Conservation (phyloP, 2,329 filamentous ascomycete genomes). For the Claviceps sp. region DNA sequence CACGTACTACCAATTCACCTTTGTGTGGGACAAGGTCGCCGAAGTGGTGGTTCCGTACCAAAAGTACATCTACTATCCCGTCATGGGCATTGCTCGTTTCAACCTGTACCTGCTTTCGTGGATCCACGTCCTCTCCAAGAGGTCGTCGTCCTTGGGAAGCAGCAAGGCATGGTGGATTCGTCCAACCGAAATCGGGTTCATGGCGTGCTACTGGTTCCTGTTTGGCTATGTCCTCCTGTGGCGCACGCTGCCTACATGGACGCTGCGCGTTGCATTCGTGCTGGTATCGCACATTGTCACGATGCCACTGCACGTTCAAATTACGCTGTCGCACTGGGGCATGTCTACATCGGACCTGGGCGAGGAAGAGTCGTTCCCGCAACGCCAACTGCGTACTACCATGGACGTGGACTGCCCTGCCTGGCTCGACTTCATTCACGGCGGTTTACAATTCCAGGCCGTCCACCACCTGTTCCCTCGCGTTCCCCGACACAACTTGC, state of each 20-base stretch:
- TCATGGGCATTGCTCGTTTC: conserved; percentile 56
- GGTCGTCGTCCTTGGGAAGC: conserved; percentile 40
- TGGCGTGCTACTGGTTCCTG: conserved; percentile 52
- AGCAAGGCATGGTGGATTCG: conserved; percentile 53
- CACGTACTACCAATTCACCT: conserved; percentile 52
- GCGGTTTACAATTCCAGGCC: conserved; percentile 59
- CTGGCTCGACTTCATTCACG: conserved; percentile 61
- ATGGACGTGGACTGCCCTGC: conserved; percentile 62
- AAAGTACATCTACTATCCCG: conserved; percentile 54
- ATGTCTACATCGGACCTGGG: conserved; percentile 56
- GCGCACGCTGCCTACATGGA: conserved; percentile 43
- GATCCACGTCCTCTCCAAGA: conserved; percentile 45
- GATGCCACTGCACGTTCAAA: conserved; percentile 57
- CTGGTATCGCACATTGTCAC: conserved; percentile 51
- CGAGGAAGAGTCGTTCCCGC: conserved; percentile 51
- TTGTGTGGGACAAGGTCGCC: conserved; percentile 48
- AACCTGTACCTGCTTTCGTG: conserved; percentile 58
- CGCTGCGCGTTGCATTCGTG: conserved; percentile 45
- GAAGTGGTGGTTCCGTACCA: conserved; percentile 48
- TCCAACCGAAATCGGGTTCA: conserved; percentile 49
- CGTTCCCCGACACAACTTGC: conserved; percentile 54
- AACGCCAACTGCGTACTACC: conserved; percentile 56
- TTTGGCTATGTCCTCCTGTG: conserved; percentile 55
- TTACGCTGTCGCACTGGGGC: conserved; percentile 59
- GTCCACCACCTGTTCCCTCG: conserved; percentile 59